Conservation (phyloP, 2,329 filamentous ascomycete genomes). For the Myriosclerotinia scirpicola region DNA sequence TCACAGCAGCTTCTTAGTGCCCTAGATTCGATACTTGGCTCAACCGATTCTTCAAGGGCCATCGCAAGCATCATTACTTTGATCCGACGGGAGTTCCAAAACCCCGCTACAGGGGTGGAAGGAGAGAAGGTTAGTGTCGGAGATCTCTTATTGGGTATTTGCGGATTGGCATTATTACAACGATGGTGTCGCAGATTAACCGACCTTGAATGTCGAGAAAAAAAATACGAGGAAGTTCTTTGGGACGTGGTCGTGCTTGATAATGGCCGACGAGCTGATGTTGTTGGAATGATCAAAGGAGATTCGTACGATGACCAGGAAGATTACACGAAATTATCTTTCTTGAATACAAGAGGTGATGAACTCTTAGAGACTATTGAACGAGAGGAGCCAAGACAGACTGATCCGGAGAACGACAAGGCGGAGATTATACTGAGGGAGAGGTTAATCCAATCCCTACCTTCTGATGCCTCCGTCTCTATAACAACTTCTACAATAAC, state of each 20-base stretch:
- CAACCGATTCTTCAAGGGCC: slow-evolving; percentile 67
- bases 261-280: slow-evolving; percentile 57
- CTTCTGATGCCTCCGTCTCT: slow-evolving; percentile 57
- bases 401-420: slow-evolving; percentile 43
- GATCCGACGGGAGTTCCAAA: slow-evolving; percentile 63
- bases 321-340: slow-evolving; percentile 38
- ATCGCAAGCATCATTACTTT: slow-evolving; percentile 66
- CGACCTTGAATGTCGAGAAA: slow-evolving; percentile 50
- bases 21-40: slow-evolving; percentile 64
- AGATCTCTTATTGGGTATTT: slow-evolving; percentile 61
- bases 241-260: slow-evolving; percentile 67
- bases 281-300: slow-evolving; percentile 43
- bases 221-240: slow-evolving; percentile 56
- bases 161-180: slow-evolving; percentile 62
- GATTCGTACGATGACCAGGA: slow-evolving; percentile 38
- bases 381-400: slow-evolving; percentile 41
- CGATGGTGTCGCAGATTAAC: slow-evolving; percentile 53
- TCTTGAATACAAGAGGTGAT: slow-evolving; percentile 34
- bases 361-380: slow-evolving; percentile 44
- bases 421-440: slow-evolving; percentile 51
- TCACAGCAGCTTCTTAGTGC: slow-evolving; percentile 59
- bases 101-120: slow-evolving; percentile 58
- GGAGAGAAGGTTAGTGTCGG: slow-evolving; percentile 60
- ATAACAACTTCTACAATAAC: slow-evolving; percentile 60
- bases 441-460: slow-evolving; percentile 56